phyloP scores from a whole-genome alignment of 371 early-diverging fungal genomes.

The Basidiobolus meristosporus region DNA sequence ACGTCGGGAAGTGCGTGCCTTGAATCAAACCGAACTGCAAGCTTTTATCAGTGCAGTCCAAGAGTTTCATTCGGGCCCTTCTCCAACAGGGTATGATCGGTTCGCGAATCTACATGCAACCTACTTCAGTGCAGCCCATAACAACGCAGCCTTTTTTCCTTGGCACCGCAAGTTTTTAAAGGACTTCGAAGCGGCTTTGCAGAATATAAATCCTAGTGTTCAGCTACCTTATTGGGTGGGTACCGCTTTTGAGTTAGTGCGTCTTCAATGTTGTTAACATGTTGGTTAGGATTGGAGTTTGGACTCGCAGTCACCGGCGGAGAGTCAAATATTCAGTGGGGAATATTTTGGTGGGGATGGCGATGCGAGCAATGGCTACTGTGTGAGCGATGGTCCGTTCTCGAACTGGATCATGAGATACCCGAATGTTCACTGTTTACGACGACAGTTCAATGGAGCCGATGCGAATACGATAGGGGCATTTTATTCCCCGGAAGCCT shows the following conservation, averaged over 20 bases:
- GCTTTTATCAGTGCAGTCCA: conserved; percentile 2
- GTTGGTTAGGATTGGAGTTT: neutral
- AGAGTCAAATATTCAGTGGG: conserved; percentile 1
- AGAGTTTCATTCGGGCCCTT: neutral
- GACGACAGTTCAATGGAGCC: conserved; percentile 3
- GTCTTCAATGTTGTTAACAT: too few species aligned
- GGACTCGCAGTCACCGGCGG: conserved; percentile 7
- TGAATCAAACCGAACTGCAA: neutral
- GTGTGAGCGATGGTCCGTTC: conserved; percentile 6
- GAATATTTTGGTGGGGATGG: conserved; percentile 8
- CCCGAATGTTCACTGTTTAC: conserved; percentile 8
- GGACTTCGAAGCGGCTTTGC: conserved; percentile 2
- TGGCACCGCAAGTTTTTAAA: conserved; percentile 1
- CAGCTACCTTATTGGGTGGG: conserved; percentile 11
- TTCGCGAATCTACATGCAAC: neutral
- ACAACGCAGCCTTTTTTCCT: neutral
- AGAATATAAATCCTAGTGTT: conserved; percentile 2
- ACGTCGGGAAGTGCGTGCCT: neutral
- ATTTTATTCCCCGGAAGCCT: conserved; percentile 6
- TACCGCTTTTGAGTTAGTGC: too few species aligned
- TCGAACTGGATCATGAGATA: conserved; percentile 4
- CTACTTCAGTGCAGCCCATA: neutral
- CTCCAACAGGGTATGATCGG: neutral
- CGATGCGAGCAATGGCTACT: conserved; percentile 3
- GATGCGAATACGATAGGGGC: conserved; percentile 8